Evolutionary conservation across 2,329 filamentous ascomycete species (phyloP).

Genomic region (Phaeophleospora eucalypticola): DNA sequence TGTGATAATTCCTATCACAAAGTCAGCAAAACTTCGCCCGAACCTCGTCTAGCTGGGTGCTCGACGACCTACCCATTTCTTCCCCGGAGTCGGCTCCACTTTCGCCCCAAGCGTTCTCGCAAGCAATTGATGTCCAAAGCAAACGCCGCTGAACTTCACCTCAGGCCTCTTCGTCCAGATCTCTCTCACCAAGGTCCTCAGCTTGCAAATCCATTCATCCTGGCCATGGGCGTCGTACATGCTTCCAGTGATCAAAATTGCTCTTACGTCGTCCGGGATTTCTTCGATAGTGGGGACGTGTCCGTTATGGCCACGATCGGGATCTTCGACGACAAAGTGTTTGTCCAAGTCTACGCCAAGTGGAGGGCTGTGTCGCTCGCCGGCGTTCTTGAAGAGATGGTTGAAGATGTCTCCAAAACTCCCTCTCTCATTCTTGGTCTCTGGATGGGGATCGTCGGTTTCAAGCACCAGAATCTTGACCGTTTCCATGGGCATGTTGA

Average conservation of each 20-base stretch:
- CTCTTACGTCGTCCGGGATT: conserved; percentile 42
- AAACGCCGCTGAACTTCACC: conserved; percentile 48
- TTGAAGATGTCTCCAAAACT: conserved; percentile 54
- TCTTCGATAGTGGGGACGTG: conserved; percentile 47
- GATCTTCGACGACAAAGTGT: conserved; percentile 51
- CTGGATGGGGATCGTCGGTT: conserved; percentile 53
- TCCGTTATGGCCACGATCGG: conserved; percentile 35
- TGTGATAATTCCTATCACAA: conserved; percentile 48
- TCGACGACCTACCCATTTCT: no score
- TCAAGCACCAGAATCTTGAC: conserved; percentile 54
- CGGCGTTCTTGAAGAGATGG: conserved; percentile 49
- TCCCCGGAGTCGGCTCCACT: conserved; percentile 36
- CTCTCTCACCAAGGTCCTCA: conserved; percentile 46
- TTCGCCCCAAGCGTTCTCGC: conserved; percentile 41
- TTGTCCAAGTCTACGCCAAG: conserved; percentile 54
- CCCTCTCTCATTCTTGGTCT: conserved; percentile 48
- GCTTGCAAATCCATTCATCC: conserved; percentile 42
- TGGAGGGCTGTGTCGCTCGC: conserved; percentile 50
- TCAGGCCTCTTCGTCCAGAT: conserved; percentile 50
- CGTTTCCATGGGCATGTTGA: not conserved
- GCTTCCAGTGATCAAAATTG: conserved; percentile 46
- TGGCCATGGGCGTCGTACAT: conserved; percentile 47
- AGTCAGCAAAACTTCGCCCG: no score
- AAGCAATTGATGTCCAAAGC: conserved; percentile 48
- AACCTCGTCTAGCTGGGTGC: no score